phyloP scores from a whole-genome alignment of 208 protist species.

The Wallacemonas collosoma region DNA sequence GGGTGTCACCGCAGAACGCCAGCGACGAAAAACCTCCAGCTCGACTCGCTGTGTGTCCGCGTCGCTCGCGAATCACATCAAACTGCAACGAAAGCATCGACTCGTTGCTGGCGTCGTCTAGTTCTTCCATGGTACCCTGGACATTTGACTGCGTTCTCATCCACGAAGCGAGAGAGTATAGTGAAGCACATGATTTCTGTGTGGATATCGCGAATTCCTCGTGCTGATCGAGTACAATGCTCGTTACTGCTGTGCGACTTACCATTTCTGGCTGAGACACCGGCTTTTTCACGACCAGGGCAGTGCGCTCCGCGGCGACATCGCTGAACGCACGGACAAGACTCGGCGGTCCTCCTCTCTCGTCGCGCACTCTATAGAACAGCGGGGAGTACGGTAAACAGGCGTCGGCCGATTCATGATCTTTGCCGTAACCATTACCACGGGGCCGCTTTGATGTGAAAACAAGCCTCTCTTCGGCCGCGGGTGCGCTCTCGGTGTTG shows the following conservation, averaged over 20 bases:
- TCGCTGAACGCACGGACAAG: neutral
- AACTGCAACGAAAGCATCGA: conserved; percentile 4
- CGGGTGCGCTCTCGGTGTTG: neutral
- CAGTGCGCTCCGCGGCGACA: neutral
- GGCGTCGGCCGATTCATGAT: neutral
- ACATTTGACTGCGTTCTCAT: neutral
- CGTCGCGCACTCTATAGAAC: neutral
- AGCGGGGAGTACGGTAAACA: neutral
- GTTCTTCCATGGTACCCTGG: conserved; percentile 21
- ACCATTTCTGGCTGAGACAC: conserved; percentile 3
- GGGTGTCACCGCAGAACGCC: conserved; percentile 56
- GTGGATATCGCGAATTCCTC: conserved; percentile 5
- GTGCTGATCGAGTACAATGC: neutral
- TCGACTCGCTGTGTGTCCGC: neutral
- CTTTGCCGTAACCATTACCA: neutral
- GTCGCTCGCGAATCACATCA: neutral
- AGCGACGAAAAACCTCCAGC: conserved; percentile 50
- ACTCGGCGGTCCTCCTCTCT: too few relatives aligned
- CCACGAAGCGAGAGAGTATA: conserved; percentile 2
- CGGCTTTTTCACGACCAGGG: neutral
- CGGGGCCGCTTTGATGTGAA: neutral
- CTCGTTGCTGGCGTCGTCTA: conserved; percentile 3
- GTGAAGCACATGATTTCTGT: conserved; percentile 7
- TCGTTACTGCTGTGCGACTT: neutral
- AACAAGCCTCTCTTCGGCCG: neutral